phyloP scores from a whole-genome alignment of 352 stramenopile genomes.

The Phytophthora tentaculata region DNA sequence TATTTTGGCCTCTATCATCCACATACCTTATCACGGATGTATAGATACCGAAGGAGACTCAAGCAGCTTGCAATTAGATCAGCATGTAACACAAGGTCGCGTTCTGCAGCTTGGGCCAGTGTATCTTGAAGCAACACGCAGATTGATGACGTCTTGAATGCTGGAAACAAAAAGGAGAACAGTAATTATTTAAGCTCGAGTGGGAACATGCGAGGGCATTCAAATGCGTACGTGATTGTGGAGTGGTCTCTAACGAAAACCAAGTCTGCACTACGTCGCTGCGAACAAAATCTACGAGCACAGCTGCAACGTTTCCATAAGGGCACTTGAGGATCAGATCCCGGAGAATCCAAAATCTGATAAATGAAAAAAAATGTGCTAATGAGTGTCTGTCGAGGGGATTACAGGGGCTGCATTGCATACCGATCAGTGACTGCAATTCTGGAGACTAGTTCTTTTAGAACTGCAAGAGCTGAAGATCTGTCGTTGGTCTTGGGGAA shows the following conservation, averaged over 20 bases:
- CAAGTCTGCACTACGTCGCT: constrained; percentile 50
- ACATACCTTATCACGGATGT: constrained; percentile 68
- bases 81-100: constrained; percentile 62
- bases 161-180: constrained; percentile 14
- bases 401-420: background rate
- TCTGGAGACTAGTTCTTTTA: constrained; percentile 49
- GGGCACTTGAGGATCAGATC: constrained; percentile 58
- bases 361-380: background rate
- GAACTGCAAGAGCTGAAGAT: constrained; percentile 38
- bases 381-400: background rate
- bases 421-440: constrained; percentile 49
- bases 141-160: constrained; percentile 38
- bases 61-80: constrained; percentile 72
- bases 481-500: constrained; percentile 53
- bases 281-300: constrained; percentile 70
- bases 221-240: constrained; percentile 45
- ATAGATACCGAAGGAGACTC: constrained; percentile 69
- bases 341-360: constrained; percentile 60
- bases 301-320: constrained; percentile 73
- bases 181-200: too few relatives aligned
- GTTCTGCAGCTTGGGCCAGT: constrained; percentile 52
- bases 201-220: too few relatives aligned
- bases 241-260: constrained; percentile 25
- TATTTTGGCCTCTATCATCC: constrained; percentile 6
- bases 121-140: constrained; percentile 41